Base-by-base conservation (phyloP, 306 rosid genomes). In the Castanea sativa region DNA sequence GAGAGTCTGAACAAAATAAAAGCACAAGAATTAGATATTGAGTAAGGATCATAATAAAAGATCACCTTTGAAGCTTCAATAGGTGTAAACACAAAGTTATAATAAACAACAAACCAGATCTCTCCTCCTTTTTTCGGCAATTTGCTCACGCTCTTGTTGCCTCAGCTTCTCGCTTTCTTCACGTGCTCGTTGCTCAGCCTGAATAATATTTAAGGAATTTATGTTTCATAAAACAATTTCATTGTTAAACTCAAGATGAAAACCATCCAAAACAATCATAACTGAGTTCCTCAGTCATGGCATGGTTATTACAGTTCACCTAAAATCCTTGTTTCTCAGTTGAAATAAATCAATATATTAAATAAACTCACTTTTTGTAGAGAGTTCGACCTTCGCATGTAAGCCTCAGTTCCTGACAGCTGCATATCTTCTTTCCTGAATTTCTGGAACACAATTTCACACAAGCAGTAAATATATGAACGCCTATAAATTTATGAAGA, bases 151-250 rank as follows among this genome's bases (percentile, higher is more conserved):
- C 83, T 93, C 97, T 82, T 91, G 96, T 80, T 80, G 88, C 92
- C 96, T 88, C 18, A 95, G 91, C 88, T 86, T 91, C 82, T 95
- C 98, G 79, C 99, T 95, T 87, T 93, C 99, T 81, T 95, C 99
- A 41, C 93, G 97, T 78, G 98, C 99, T 86, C 96, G 86, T 88
- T 93, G 98, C 88, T 95, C 99, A 65, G 99, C 99, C 99, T 95
- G 3, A 32, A 71, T 85, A 75, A 32, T 73, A 77, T 35, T 56
- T 76, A 70, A 60, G 49, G 41, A 5, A 45, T 75, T 65, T 73
- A 49, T 71, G 63, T 41, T 61, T 35, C 27, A 7, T 55, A 4
- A 41, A 64, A 81, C 38, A 69, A n/a, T 32, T 53, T 68, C 76
- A 33, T 53, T 75, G 41, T 69, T 58, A 27, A 32, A 69, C 19